Conservation (phyloP, 805 yeast genomes). For the Candida morakotiae region DNA sequence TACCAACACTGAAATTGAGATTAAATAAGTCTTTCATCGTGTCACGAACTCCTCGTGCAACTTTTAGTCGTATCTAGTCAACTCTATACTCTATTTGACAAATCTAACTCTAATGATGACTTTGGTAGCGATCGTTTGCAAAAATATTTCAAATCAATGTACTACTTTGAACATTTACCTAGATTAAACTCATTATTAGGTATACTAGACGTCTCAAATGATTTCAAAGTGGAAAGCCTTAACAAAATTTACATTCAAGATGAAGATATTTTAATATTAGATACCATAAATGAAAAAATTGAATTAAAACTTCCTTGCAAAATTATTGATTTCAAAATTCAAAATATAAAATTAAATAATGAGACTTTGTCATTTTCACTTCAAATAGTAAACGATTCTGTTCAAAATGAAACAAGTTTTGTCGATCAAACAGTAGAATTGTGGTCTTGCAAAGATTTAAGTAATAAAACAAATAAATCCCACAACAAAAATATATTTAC, state of each 20-base stretch:
- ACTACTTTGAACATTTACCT: slow-evolving; percentile 20
- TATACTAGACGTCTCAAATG: slow-evolving; percentile 1
- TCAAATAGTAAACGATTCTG: background rate
- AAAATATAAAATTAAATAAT: background rate
- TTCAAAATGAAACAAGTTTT: background rate
- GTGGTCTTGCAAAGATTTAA: slow-evolving; percentile 44
- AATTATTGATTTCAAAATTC: background rate
- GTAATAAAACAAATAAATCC: slow-evolving; percentile 26
- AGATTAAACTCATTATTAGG: slow-evolving; percentile 15
- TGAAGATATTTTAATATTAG: background rate
- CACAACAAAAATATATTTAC: slow-evolving; percentile 18
- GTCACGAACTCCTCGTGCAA: too few species aligned
- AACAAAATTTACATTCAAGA: background rate
- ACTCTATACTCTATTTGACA: too few species aligned
- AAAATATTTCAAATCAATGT: slow-evolving; percentile 12
- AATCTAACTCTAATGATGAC: too few species aligned
- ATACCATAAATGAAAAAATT: background rate
- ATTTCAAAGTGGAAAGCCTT: background rate
- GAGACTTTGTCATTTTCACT: slow-evolving; percentile 4
- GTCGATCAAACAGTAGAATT: slow-evolving; percentile 12
- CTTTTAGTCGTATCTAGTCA: too few species aligned
- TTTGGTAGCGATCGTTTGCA: background rate
- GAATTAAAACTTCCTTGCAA: slow-evolving; percentile 2
- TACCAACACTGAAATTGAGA: too few species aligned
- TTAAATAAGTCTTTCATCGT: too few species aligned